Evolutionary conservation across 2,329 filamentous ascomycete genomes (phyloP), one percentile per base, ranked within the genome.

Genomic region (Paecilomyces formosus): DNA sequence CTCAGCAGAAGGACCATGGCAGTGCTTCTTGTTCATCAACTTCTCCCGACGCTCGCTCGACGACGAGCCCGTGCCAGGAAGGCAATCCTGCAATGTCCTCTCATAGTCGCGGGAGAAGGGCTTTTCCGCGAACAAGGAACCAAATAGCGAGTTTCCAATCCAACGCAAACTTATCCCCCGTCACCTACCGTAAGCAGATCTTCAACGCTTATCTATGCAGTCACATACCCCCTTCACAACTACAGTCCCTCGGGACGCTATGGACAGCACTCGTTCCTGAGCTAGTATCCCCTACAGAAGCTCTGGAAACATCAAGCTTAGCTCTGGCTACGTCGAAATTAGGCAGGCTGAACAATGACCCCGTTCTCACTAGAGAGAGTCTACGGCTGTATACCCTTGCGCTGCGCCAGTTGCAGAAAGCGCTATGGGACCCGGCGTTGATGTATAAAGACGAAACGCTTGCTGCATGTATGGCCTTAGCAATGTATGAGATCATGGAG

Each of bases 391-490:
- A 76, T 56, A 69, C 67, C 1, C 64, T 64, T 39, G 72, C 66
- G 0, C 65, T 76, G 5, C 70, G 65, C 39, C 67, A 75, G 50
- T 62, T 76, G 22, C 73, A 75, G 55, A 66, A 63, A 18, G 73
- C 74, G 2, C 62, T 76, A 1, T 70, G 66, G 62, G 62, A 71
- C 60, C 63, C 63, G 1, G 56, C 60, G 2, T 58, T 70, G 22
- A 70, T 71, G 66, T 68, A 68, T 56, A 66, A 67, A 28, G 69
- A 76, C 55, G 71, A 73, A 49, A 72, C 70, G 0, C 64, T 75
- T 7, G 71, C 72, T 18, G 69, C 72, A 7, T 75, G 73, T 56
- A 65, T 75, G 66, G 64, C 70, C 7, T 59, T 75, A 1, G 64
- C 67, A 18, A 64, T 74, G 50, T 76, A 76, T 56, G 70, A 72